Conservation (phyloP, 306 rosid genomes). For the Ormosia semicastrata region DNA sequence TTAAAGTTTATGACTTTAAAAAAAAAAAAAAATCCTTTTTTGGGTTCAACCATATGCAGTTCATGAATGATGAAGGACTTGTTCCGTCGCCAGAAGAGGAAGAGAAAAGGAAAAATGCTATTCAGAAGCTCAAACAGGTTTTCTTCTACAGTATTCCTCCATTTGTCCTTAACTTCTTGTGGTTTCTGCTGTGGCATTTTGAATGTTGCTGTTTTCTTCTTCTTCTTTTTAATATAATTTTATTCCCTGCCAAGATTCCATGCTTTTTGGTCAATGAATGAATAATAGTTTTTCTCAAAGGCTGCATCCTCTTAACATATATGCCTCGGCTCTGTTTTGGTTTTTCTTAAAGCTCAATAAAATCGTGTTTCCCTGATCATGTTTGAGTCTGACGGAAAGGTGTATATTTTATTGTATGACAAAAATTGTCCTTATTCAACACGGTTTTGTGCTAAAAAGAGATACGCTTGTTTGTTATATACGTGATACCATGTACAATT, state of each 20-base stretch:
- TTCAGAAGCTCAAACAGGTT: conserved; percentile 47
- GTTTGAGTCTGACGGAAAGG: background rate
- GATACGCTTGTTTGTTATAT: background rate
- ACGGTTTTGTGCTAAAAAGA: background rate
- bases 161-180: background rate
- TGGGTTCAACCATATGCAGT: conserved; percentile 24
- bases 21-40: too few relatives aligned
- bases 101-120: conserved; percentile 27
- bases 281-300: background rate
- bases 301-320: background rate
- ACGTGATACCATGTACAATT: background rate
- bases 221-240: background rate
- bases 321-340: background rate
- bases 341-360: background rate
- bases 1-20: background rate
- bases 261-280: background rate
- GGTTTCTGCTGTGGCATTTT: background rate
- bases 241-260: background rate
- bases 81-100: conserved; percentile 38
- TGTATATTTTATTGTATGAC: background rate
- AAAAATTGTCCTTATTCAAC: background rate
- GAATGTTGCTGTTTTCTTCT: background rate
- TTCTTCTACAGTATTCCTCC: conserved; percentile 1
- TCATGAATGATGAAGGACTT: conserved; percentile 40
- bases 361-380: background rate